Base-by-base conservation (phyloP, 1,139 yeast species). In the Candida dubliniensis region DNA sequence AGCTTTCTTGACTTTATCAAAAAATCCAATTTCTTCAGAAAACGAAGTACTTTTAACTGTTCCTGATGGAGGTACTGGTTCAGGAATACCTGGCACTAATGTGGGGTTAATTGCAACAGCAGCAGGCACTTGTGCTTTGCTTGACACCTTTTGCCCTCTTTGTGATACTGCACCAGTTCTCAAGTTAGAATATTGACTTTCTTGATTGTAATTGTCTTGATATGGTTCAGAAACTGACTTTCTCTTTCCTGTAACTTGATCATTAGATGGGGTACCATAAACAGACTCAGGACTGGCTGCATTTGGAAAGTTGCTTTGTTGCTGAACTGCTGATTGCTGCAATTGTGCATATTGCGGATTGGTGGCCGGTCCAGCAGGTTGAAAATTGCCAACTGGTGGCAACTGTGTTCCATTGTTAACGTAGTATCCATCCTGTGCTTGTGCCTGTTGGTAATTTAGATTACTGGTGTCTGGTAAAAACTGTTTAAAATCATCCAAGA, bases 361-460 rank as follows among this genome's bases (percentile, higher is more conserved):
- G 3, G 69, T 64, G 45, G 63, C 59, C 38, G 64, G 58, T 2
- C 69, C 70, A 34, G 67, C 58, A 9, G 96, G 96, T 31, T 95
- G 95, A 63, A 93, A 93, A 60, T 84, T 91, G 6, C 99, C 99
- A 33, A 93, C 91, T 6, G 99, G 98, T 13, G 99, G 99, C 48
- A 93, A 74, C 54, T 88, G 91, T 12, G 74, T 58, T 10, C 64
- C 59, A 13, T 66, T 67, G 40, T 61, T 61, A 13, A 51, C 54
- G 37, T 56, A 57, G 41, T 57, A 64, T 4, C 47, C 47, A 8
- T 46, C 51, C 24, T 36, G 48, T 9, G 34, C 34, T 15, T 34
- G 39, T 31, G 39, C 34, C 12, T 39, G 57, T 30, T 49, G 55
- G 18, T 52, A 57, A 42, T 56, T 60, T 47, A 68, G 75, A 39